Evolutionary conservation across 2,329 filamentous ascomycete species (phyloP).

Genomic region (Tolypocladium guangdongense): DNA sequence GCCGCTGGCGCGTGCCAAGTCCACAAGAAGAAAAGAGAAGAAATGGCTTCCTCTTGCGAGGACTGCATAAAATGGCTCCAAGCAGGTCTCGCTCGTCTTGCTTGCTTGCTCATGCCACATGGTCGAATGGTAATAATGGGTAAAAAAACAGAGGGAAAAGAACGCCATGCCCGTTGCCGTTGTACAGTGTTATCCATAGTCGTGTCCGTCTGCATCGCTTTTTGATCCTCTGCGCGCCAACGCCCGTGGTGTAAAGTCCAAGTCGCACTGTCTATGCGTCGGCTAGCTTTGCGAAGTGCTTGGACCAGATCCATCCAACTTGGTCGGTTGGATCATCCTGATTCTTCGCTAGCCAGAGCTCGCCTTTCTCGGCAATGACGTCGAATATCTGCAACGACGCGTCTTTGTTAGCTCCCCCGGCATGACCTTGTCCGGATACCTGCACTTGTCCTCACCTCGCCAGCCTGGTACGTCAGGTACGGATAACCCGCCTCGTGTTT

Average conservation of each 20-base stretch:
- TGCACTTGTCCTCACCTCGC: slow-evolving; percentile 53
- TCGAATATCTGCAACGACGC: slow-evolving; percentile 55
- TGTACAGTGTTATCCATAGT: neutral
- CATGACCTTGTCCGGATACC: neutral
- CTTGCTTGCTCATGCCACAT: neutral
- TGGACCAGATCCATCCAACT: slow-evolving; percentile 98
- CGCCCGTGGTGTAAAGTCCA: neutral
- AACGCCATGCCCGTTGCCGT: neutral
- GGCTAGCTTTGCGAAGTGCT: slow-evolving; percentile 73
- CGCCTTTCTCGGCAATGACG: slow-evolving; percentile 91
- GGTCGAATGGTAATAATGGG: neutral
- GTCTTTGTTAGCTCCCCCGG: neutral
- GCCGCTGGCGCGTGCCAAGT: neutral
- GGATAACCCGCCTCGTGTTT: slow-evolving; percentile 91
- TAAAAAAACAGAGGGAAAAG: slow-evolving; percentile 6
- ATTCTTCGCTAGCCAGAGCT: slow-evolving; percentile 95
- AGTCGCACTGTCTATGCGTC: slow-evolving; percentile 27
- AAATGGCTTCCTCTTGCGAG: neutral
- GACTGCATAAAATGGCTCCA: neutral
- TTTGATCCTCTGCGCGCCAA: neutral
- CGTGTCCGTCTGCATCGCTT: neutral
- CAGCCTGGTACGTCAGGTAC: slow-evolving; percentile 89
- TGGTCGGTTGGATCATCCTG: slow-evolving; percentile 74
- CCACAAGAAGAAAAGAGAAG: neutral
- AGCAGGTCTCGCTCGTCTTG: neutral